Percentiles rank a stretch among this genome's conserved stretches.
Conservation (phyloP, 805 yeast species). For the Tetrapisispora nanseiensis region DNA sequence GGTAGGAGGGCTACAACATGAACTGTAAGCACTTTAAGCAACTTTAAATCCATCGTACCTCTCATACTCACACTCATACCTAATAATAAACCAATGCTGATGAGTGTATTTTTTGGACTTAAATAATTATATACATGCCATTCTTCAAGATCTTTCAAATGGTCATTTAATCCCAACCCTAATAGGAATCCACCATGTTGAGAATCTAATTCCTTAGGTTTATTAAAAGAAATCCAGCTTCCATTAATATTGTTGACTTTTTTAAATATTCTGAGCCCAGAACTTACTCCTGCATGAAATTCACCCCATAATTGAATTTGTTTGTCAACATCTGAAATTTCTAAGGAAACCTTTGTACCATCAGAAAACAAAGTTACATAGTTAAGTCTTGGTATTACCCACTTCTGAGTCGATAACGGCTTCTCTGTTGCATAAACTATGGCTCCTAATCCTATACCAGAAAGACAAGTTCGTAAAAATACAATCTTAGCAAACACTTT, state of each 20-base stretch:
- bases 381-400: constrained; percentile 68
- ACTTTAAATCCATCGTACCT: constrained; percentile 75
- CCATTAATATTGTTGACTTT: constrained; percentile 57
- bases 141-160: constrained; percentile 71
- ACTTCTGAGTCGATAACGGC: constrained; percentile 78
- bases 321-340: constrained; percentile 41
- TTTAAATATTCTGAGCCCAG: constrained; percentile 68
- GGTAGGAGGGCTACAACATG: constrained; percentile 90
- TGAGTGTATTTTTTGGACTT: constrained; percentile 77
- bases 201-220: constrained; percentile 58
- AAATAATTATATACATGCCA: constrained; percentile 93
- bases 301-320: constrained; percentile 65
- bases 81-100: constrained; percentile 76
- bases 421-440: constrained; percentile 32
- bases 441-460: constrained; percentile 27
- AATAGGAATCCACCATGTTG: constrained; percentile 93
- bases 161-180: constrained; percentile 89
- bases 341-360: constrained; percentile 52
- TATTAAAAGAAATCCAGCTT: constrained; percentile 85
- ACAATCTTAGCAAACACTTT: constrained; percentile 49
- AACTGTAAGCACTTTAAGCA: constrained; percentile 85
- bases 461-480: constrained; percentile 60
- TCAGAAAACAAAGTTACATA: constrained; percentile 60
- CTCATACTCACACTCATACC: constrained; percentile 88
- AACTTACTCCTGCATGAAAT: constrained; percentile 85